Evolutionary conservation across 208 protist genomes (phyloP).

Genomic region (Leishmania tarentolae): DNA sequence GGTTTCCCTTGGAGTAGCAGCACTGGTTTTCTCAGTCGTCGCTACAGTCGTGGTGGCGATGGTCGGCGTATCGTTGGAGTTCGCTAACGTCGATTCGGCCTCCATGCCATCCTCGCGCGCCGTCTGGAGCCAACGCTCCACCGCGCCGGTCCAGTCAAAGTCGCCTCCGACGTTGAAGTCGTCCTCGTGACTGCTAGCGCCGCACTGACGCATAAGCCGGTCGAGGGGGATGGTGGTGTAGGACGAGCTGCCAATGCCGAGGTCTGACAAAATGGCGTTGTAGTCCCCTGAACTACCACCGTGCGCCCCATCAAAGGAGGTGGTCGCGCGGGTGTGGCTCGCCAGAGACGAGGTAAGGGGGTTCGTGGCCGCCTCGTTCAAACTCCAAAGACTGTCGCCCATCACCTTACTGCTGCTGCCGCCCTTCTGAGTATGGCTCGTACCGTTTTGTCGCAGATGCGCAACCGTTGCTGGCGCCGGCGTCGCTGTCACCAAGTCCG

Average conservation of each 20-base stretch:
- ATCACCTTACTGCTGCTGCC: conserved; percentile 12
- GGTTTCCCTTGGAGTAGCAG: neutral
- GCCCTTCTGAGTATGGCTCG: conserved; percentile 5
- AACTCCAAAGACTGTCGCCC: conserved; percentile 29
- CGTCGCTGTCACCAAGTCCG: neutral
- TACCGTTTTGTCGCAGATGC: conserved; percentile 18
- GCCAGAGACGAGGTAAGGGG: conserved; percentile 14
- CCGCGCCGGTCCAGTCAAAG: conserved; percentile 38
- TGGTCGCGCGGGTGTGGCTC: neutral
- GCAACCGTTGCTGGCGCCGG: conserved; percentile 27
- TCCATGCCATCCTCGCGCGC: conserved; percentile 15
- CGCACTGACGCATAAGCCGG: conserved; percentile 14
- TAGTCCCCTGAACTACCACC: conserved; percentile 16
- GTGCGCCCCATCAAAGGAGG: neutral
- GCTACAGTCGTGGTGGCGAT: neutral
- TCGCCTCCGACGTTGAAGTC: conserved; percentile 10
- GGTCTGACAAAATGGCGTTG: conserved; percentile 29
- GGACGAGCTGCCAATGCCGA: conserved; percentile 31
- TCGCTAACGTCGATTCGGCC: neutral
- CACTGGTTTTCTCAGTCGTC: neutral
- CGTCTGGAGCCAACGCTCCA: conserved; percentile 43
- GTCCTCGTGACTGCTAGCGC: conserved; percentile 15
- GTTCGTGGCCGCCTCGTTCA: neutral
- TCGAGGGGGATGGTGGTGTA: conserved; percentile 32
- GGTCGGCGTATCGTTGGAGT: neutral